Evolutionary conservation across 805 yeast species (phyloP).

Genomic region (Suhomyces prunicola): DNA sequence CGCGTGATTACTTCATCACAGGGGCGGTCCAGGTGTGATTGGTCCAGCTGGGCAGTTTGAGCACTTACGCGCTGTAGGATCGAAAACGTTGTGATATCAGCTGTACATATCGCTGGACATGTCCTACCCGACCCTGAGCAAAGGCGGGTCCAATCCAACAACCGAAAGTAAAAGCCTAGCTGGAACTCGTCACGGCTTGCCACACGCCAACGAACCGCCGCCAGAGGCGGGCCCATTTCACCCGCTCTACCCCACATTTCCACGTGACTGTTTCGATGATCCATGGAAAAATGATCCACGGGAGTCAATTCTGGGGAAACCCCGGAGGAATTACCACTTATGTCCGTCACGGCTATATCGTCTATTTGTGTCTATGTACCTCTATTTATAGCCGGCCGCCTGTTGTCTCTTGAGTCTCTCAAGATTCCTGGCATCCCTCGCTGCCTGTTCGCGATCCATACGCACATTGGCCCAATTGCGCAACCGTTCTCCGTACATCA

Average conservation of each 20-base stretch:
- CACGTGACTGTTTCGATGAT: neutral
- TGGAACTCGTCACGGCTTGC: neutral
- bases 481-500: conserved; percentile 34
- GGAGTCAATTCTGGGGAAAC: neutral
- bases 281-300: neutral
- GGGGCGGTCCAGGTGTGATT: neutral
- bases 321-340: neutral
- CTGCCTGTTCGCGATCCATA: conserved; percentile 21
- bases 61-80: neutral
- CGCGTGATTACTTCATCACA: neutral
- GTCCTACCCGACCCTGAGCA: neutral
- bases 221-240: neutral
- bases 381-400: neutral
- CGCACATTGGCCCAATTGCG: conserved; percentile 32
- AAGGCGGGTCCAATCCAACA: neutral
- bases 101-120: neutral
- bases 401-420: conserved; percentile 9
- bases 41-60: neutral
- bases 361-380: neutral
- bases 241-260: neutral
- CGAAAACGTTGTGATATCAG: neutral
- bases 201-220: neutral
- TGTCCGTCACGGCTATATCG: neutral
- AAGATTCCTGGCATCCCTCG: conserved; percentile 20
- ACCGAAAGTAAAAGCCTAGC: neutral